Percentiles rank a stretch among this genome's conserved stretches.
These are phyloP conservation scores for Mycena amicta DNA, from an alignment of 768 basidiomycete genomes.

Conservation along the genomic window DNA sequence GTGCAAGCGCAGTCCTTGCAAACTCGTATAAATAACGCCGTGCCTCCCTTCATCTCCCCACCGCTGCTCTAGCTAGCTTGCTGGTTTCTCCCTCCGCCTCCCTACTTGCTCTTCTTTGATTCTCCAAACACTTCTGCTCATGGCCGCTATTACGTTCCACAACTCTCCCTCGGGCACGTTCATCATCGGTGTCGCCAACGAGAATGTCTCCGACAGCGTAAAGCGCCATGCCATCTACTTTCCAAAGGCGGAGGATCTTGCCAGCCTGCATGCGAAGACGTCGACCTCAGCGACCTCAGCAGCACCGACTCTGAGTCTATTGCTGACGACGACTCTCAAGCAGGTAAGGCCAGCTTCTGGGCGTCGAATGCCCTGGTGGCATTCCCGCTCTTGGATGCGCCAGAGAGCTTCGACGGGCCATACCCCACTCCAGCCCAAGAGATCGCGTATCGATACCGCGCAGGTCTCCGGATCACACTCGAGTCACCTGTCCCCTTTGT, in stretches of 20 bases:
- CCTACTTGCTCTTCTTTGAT: too few species aligned
- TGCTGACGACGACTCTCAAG: conserved; percentile 15
- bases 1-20: not conserved
- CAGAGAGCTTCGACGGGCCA: conserved; percentile 25
- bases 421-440: conserved; percentile 43
- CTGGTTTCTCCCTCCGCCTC: conserved; percentile 4
- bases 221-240: conserved; percentile 42
- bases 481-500: not conserved
- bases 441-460: conserved; percentile 40
- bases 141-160: conserved; percentile 17
- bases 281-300: conserved; percentile 1
- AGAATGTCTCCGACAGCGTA: conserved; percentile 5
- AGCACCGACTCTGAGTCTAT: conserved; percentile 8
- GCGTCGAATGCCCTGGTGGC: conserved; percentile 35
- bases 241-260: conserved; percentile 13
- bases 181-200: conserved; percentile 4
- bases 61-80: not conserved
- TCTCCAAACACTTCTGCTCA: conserved; percentile 7
- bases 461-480: conserved; percentile 32
- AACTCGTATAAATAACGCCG: not conserved
- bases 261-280: not conserved
- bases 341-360: conserved; percentile 36
- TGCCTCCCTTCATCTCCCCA: not conserved
- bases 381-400: conserved; percentile 24
- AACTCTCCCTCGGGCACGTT: conserved; percentile 21